Evolutionary conservation across 306 rosid genomes (phyloP), one percentile per base, ranked within the genome.

Genomic region (Sicyos baderoa): DNA sequence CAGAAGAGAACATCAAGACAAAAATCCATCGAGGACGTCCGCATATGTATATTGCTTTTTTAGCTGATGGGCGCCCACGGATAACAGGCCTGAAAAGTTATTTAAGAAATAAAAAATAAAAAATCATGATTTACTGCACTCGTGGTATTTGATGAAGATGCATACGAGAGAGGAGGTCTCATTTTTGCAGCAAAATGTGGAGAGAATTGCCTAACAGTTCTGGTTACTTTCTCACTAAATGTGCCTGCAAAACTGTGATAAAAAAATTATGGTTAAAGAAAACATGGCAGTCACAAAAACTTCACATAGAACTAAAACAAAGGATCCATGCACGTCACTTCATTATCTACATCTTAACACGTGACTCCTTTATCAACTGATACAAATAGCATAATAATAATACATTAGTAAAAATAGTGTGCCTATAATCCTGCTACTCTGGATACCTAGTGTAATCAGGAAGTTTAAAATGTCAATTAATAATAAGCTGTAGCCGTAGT

Each of bases 91-190:
- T 93, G 88, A 44, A 65, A 57, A 83, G 73, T 42, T 60, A 44
- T 51, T 40, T 76, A 79, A 75, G 37, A 76, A 55, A 50, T 44
- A 58, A 72, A 67, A 11, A 73, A 68, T 71, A 65, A 75, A 65
- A 59, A 70, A 65, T 16, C 52, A 37, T 64, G 44, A 9, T 54
- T 60, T 9, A 29, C 52, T 32, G 57, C 44, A 55, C 51, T 58
- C 47, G 76, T 44, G 63, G 32, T 35, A 54, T 78, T 48, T 75
- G 64, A 51, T 29, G 74, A 68, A 55, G 72, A 82, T 44, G 60
- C 98, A 78, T 83, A 93, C 99, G 99, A 86, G 77, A 78, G 97
- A 76, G 99, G 86, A 76, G 96, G 99, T 80, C 97, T 84, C 97
- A 93, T 90, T 80, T 93, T 93, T 50, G 99, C 96, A 7, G 99